phyloP scores from a whole-genome alignment of 768 basidiomycete genomes.

The Tricholoma bakamatsutake region DNA sequence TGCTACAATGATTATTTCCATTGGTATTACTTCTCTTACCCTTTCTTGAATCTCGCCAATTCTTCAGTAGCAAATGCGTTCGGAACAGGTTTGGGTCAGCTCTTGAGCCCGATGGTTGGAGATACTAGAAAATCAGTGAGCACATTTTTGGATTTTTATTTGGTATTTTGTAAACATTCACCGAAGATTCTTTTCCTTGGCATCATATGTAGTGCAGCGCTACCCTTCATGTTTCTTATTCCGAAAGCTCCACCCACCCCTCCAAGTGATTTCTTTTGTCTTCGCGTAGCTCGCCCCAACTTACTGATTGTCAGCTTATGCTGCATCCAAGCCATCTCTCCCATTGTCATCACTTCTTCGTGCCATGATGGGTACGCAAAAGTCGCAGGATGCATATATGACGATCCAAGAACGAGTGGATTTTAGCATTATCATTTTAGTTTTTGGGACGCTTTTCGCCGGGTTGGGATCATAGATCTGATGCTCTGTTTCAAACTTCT shows the following conservation, averaged over 20 bases:
- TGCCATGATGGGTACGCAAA: constrained; percentile 43
- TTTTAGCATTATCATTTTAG: constrained; percentile 49
- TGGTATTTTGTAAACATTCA: background rate
- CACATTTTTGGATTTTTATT: constrained; percentile 4
- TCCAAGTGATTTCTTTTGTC: constrained; percentile 46
- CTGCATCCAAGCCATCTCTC: constrained; percentile 56
- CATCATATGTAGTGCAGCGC: constrained; percentile 59
- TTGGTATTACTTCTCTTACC: constrained; percentile 28
- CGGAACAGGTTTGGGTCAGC: constrained; percentile 67
- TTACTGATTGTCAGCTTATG: constrained; percentile 42
- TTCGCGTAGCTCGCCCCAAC: background rate
- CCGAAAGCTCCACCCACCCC: constrained; percentile 62
- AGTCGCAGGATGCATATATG: constrained; percentile 49
- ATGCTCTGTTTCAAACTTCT: background rate
- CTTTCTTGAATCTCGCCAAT: background rate
- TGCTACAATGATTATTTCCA: constrained; percentile 57
- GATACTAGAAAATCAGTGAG: constrained; percentile 54
- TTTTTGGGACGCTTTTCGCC: constrained; percentile 64
- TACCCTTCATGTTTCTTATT: constrained; percentile 57
- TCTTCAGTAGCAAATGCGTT: constrained; percentile 58
- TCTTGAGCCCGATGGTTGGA: constrained; percentile 60
- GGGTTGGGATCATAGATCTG: constrained; percentile 37
- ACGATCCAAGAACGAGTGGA: constrained; percentile 61
- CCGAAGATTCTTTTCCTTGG: constrained; percentile 62
- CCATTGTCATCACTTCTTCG: constrained; percentile 48